phyloP scores from a whole-genome alignment of 352 stramenopile species.

The Aphanomyces euteiches region DNA sequence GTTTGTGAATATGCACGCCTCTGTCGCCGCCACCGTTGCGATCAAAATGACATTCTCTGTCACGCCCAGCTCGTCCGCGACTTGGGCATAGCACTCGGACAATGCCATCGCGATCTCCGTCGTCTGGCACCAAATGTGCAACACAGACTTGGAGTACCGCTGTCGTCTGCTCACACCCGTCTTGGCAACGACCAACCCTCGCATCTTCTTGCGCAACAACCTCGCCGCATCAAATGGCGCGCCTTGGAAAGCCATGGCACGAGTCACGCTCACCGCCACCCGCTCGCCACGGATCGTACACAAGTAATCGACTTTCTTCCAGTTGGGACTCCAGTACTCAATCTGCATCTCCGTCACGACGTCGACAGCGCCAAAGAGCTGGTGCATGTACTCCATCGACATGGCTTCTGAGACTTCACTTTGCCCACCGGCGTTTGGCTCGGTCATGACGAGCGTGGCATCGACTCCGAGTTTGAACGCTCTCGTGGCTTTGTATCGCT shows the following conservation, averaged over 20 bases:
- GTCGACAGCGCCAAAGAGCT: conserved; percentile 30
- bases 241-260: conserved; percentile 29
- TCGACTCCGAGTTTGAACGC: conserved; percentile 16
- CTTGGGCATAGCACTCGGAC: conserved; percentile 6
- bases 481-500: background rate
- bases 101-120: conserved; percentile 8
- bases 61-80: conserved; percentile 1
- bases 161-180: conserved; percentile 11
- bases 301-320: conserved; percentile 36
- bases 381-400: conserved; percentile 35
- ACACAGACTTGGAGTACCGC: conserved; percentile 26
- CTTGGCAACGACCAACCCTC: conserved; percentile 21
- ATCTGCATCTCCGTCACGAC: conserved; percentile 36
- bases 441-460: conserved; percentile 7
- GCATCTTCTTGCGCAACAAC: conserved; percentile 29
- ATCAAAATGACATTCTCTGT: conserved; percentile 16
- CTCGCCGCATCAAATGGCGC: background rate
- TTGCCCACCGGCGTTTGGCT: conserved; percentile 35
- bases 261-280: conserved; percentile 28
- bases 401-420: conserved; percentile 35
- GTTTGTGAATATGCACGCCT: conserved; percentile 19
- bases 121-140: conserved; percentile 31
- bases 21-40: conserved; percentile 11
- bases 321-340: conserved; percentile 36
- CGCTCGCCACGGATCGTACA: conserved; percentile 18